phyloP scores from a whole-genome alignment of 768 basidiomycete genomes.

The Pholiota microspora region DNA sequence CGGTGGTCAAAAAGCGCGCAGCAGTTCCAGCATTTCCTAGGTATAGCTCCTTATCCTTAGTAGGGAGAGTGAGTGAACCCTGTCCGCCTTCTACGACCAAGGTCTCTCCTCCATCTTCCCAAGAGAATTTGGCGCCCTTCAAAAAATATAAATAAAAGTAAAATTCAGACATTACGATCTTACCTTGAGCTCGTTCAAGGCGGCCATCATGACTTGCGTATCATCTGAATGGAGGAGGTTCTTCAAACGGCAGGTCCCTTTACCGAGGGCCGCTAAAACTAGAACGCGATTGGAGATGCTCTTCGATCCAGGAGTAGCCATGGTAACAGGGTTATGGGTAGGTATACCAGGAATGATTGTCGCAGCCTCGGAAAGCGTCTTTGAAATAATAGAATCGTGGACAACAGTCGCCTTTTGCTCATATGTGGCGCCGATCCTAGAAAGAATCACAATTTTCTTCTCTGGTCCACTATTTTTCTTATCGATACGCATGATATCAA shows the following conservation, averaged over 20 bases:
- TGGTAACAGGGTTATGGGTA: slow-evolving; percentile 52
- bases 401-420: slow-evolving; percentile 91
- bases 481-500: slow-evolving; percentile 95
- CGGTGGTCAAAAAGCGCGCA: slow-evolving; percentile 94
- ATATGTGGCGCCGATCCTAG: slow-evolving; percentile 86
- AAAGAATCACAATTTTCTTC: slow-evolving; percentile 93
- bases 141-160: background rate
- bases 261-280: slow-evolving; percentile 88
- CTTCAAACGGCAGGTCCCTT: slow-evolving; percentile 82
- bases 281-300: slow-evolving; percentile 94
- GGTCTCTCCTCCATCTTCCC: slow-evolving; percentile 97
- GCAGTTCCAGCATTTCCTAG: slow-evolving; percentile 98
- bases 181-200: slow-evolving; percentile 84
- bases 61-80: slow-evolving; percentile 76
- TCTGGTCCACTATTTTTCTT: slow-evolving; percentile 94
- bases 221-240: slow-evolving; percentile 97
- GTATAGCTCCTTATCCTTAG: slow-evolving; percentile 84
- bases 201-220: slow-evolving; percentile 99
- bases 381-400: slow-evolving; percentile 75
- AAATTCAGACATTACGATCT: slow-evolving; percentile 11
- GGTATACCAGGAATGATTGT: slow-evolving; percentile 72
- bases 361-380: slow-evolving; percentile 78
- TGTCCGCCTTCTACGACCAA: slow-evolving; percentile 87
- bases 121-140: slow-evolving; percentile 87
- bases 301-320: slow-evolving; percentile 96